Base-by-base conservation (phyloP, 2,329 filamentous ascomycete genomes). In the Thelonectria blattea region DNA sequence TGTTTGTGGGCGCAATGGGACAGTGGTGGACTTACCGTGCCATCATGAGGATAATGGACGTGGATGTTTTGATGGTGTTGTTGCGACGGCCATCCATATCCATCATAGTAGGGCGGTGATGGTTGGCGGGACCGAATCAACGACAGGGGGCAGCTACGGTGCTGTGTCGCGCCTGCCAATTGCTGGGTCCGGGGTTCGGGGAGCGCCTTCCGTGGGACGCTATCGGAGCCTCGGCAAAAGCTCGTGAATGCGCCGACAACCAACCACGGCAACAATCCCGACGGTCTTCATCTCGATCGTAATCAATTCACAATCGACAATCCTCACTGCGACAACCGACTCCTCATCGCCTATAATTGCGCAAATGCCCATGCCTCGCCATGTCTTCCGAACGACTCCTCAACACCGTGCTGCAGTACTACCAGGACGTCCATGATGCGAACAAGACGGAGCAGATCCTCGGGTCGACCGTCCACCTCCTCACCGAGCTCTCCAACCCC, bases 401-500 rank as follows among this genome's bases (percentile, higher is more conserved):
- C 59, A 87, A 85, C 65, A 87, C 86, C 45, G 83, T 91, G 60
- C 79, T 92, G 65, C 83, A 87, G 67, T 78, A 81, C 56, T 86
- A 82, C 71, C 84, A 83, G 72, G 81, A 84, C 65, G 74, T 81
- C 50, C 82, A 83, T 73, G 79, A 84, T 73, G 77, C 78, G 50
- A 71, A 74, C 55, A 80, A 79, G 65, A 84, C 81, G 22, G 79
- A 85, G 64, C 83, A 85, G 72, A 82, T 88, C 68, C 79, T 91
- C 70, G 87, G 84, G 64, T 89, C 88, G 46, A 90, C 89, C 15
- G 83, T 85, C 17, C 85, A 87, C 41, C 84, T 93, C 30, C 81
- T 93, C 56, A 85, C 87, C 15, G 85, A 85, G 50, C 85, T 93
- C 53, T 87, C 86, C 62, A 93, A 93, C 71, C 90, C 90, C 14